phyloP scores from a whole-genome alignment of 768 basidiomycete species.

The Panus rudis region DNA sequence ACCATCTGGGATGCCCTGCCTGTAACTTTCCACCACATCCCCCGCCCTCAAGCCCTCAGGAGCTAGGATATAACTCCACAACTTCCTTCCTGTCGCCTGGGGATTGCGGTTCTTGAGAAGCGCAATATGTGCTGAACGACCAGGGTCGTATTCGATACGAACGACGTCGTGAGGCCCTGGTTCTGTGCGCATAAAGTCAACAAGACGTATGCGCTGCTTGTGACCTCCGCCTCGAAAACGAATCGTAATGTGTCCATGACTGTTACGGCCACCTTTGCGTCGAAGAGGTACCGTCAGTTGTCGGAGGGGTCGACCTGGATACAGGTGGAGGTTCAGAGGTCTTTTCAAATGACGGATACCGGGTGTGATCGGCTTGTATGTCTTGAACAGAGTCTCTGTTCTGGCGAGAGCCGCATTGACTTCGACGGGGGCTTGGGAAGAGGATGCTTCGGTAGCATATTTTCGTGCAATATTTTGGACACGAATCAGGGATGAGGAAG shows the following conservation, averaged over 20 bases:
- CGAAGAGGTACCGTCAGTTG: constrained; percentile 76
- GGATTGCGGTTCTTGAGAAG: constrained; percentile 63
- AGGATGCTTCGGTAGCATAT: constrained; percentile 32
- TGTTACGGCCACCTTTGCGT: constrained; percentile 81
- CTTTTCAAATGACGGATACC: constrained; percentile 80
- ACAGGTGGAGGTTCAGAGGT: constrained; percentile 78
- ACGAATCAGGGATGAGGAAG: constrained; percentile 11
- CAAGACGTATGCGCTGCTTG: constrained; percentile 70
- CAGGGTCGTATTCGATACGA: constrained; percentile 95
- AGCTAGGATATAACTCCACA: constrained; percentile 90
- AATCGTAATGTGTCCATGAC: constrained; percentile 78
- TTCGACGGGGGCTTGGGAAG: constrained; percentile 24
- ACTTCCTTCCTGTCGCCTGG: constrained; percentile 42
- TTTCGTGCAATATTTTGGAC: constrained; percentile 14
- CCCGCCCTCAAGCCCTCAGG: constrained; percentile 87
- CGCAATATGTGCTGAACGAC: constrained; percentile 90
- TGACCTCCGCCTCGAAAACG: constrained; percentile 91
- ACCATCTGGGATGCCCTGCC: constrained; percentile 72
- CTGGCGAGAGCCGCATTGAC: constrained; percentile 41
- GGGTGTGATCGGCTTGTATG: constrained; percentile 84
- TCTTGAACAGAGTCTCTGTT: constrained; percentile 64
- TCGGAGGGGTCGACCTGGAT: constrained; percentile 78
- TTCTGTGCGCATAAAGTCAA: constrained; percentile 81
- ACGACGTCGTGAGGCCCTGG: constrained; percentile 83
- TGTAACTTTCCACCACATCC: constrained; percentile 80